phyloP scores from a whole-genome alignment of 139 green algal species.

The Microglena sp. region DNA sequence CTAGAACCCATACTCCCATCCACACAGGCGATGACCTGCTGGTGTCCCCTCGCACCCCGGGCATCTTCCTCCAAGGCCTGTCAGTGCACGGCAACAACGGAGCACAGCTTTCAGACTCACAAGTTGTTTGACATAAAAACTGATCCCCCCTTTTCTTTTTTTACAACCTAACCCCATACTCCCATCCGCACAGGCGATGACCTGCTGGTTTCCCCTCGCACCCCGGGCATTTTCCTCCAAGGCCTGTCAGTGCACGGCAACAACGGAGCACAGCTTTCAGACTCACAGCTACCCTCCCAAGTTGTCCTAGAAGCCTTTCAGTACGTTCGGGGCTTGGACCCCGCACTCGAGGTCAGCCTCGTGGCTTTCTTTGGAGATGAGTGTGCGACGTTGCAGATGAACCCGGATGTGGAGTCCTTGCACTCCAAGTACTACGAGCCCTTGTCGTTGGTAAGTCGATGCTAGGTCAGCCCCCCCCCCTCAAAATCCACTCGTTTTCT shows the following conservation, averaged over 20 bases:
- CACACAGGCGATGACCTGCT: conserved; percentile 53
- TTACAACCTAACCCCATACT: not conserved
- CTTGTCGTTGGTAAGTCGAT: no score
- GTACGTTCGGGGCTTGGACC: no score
- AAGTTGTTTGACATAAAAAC: no score
- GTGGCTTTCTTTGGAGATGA: conserved; percentile 79
- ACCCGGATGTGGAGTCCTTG: conserved; percentile 42
- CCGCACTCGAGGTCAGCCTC: conserved; percentile 29
- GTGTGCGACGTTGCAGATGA: conserved; percentile 64
- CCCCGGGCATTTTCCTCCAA: conserved; percentile 66
- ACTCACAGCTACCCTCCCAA: conserved; percentile 27
- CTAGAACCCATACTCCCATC: no score
- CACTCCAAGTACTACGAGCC: conserved; percentile 78
- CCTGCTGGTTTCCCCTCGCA: conserved; percentile 43
- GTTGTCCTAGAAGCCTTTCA: conserved; percentile 54
- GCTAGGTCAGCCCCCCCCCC: no score
- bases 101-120: conserved; percentile 27
- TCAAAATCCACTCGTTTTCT: no score
- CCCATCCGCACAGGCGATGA: conserved; percentile 29
- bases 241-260: conserved; percentile 27
- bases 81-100: conserved; percentile 26
- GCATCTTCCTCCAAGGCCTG: conserved; percentile 73
- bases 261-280: conserved; percentile 23
- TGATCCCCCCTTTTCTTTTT: not conserved
- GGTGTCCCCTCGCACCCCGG: conserved; percentile 41